Conservation (phyloP, 2,329 filamentous ascomycete species). For the Cercospora brassicicola region DNA sequence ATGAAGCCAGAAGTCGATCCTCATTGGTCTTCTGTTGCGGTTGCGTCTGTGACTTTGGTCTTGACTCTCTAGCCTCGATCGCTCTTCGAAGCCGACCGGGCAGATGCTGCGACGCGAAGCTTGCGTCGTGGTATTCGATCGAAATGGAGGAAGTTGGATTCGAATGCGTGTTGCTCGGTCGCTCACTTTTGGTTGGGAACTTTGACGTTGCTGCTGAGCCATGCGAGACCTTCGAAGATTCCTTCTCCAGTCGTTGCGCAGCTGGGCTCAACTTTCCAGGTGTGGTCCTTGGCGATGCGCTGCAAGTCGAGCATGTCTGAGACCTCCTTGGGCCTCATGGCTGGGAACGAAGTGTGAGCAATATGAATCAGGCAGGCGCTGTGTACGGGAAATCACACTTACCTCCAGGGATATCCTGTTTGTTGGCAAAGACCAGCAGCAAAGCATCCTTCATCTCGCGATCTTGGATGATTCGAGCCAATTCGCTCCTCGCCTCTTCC, state of each 20-base stretch:
- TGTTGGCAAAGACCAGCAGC: slow-evolving; percentile 98
- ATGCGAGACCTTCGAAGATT: slow-evolving; percentile 55
- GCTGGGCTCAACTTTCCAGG: slow-evolving; percentile 57
- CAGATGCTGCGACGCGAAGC: neutral
- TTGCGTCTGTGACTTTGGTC: slow-evolving; percentile 1
- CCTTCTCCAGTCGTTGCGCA: slow-evolving; percentile 55
- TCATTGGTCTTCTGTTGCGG: neutral
- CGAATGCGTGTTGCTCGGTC: neutral
- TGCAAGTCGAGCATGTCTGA: slow-evolving; percentile 51
- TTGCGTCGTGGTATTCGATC: neutral
- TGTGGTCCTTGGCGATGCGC: slow-evolving; percentile 53
- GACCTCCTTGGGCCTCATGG: slow-evolving; percentile 54
- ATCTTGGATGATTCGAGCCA: slow-evolving; percentile 98
- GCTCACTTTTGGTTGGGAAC: slow-evolving; percentile 32
- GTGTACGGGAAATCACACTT: slow-evolving; percentile 47
- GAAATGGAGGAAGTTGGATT: neutral
- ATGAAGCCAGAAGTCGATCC: slow-evolving; percentile 16
- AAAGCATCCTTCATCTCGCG: slow-evolving; percentile 97
- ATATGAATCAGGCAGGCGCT: neutral
- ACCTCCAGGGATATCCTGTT: slow-evolving; percentile 92
- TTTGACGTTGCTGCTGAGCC: slow-evolving; percentile 55
- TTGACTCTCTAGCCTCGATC: neutral
- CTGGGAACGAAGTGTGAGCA: slow-evolving; percentile 31
- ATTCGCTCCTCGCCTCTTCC: slow-evolving; percentile 91
- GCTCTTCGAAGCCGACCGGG: neutral